These are phyloP conservation scores for Fusarium algeriense DNA, from an alignment of 2,329 filamentous ascomycete genomes.

Conservation along the genomic window DNA sequence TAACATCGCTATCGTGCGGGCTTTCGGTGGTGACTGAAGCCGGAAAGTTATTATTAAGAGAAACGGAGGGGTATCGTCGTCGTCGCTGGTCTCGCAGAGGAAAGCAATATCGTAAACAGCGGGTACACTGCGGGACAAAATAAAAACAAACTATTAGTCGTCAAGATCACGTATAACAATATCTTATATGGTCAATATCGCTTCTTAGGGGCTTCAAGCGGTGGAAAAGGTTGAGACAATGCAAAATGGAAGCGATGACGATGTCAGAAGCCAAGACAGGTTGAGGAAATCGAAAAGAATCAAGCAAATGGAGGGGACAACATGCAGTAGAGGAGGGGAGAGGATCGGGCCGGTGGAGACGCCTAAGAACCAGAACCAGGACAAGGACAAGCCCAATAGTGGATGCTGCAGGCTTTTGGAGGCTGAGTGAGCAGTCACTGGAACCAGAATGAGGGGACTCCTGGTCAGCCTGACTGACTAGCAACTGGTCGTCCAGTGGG, in stretches of 20 bases:
- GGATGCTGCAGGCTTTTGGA: conserved; percentile 31
- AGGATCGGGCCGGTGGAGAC: conserved; percentile 45
- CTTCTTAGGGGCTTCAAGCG: conserved; percentile 15
- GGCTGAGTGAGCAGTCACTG: conserved; percentile 29
- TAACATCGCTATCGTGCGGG: conserved; percentile 57
- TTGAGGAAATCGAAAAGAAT: conserved; percentile 44
- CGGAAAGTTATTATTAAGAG: conserved; percentile 26
- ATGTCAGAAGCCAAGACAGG: conserved; percentile 39
- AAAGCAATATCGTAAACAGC: conserved; percentile 40
- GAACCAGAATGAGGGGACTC: conserved; percentile 32
- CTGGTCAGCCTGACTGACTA: conserved; percentile 44
- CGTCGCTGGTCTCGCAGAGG: conserved; percentile 35
- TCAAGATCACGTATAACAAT: conserved; percentile 33
- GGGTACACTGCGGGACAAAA: conserved; percentile 37
- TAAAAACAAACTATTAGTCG: conserved; percentile 42
- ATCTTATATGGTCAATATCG: conserved; percentile 23
- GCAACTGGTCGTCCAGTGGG: conserved; percentile 38
- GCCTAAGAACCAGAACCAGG: conserved; percentile 23
- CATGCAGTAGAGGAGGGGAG: conserved; percentile 38
- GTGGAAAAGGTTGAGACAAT: conserved; percentile 16
- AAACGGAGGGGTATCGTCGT: conserved; percentile 40
- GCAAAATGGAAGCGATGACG: conserved; percentile 42
- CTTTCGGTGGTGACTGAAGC: conserved; percentile 15
- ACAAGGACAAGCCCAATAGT: conserved; percentile 36
- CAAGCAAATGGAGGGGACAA: conserved; percentile 43